Conservation (phyloP, 2,329 filamentous ascomycete genomes). For the Botryotinia narcissicola region DNA sequence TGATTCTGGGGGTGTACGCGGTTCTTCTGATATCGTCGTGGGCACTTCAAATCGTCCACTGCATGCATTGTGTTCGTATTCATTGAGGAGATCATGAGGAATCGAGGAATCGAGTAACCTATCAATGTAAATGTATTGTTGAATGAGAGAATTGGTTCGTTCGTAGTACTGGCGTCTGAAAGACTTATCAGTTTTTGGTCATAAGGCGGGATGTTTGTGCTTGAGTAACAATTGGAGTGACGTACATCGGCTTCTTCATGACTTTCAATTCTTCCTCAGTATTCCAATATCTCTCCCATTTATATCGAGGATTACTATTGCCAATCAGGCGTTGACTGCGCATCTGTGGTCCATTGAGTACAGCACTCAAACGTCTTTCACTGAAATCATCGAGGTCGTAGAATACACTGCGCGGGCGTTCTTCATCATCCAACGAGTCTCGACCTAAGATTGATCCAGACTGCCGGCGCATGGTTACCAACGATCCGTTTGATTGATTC, state of each 20-base stretch:
- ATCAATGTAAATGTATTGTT: slow-evolving; percentile 93
- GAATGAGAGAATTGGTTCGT: slow-evolving; percentile 81
- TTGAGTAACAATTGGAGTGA: slow-evolving; percentile 21
- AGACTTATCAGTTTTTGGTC: slow-evolving; percentile 26
- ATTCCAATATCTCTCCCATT: slow-evolving; percentile 86
- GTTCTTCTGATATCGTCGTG: slow-evolving; percentile 73
- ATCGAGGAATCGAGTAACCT: slow-evolving; percentile 84
- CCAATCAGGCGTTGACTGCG: slow-evolving; percentile 85
- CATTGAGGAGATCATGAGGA: slow-evolving; percentile 87
- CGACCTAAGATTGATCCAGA: slow-evolving; percentile 26
- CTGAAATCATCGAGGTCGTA: slow-evolving; percentile 41
- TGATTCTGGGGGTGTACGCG: slow-evolving; percentile 38
- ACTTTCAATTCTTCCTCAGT: slow-evolving; percentile 68
- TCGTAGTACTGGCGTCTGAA: slow-evolving; percentile 77
- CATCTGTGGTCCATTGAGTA: slow-evolving; percentile 69
- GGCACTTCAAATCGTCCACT: slow-evolving; percentile 59
- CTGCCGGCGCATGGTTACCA: slow-evolving; percentile 26
- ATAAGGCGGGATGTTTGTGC: slow-evolving; percentile 12
- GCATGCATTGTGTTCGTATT: slow-evolving; percentile 62
- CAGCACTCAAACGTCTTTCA: slow-evolving; percentile 57
- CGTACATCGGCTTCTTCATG: slow-evolving; percentile 69
- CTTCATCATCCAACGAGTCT: slow-evolving; percentile 34
- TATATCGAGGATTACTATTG: slow-evolving; percentile 75
- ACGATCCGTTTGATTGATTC: slow-evolving; percentile 34
- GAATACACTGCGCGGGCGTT: slow-evolving; percentile 25